Conservation (phyloP, 2,329 filamentous ascomycete genomes). For the Cladosporium sp. region DNA sequence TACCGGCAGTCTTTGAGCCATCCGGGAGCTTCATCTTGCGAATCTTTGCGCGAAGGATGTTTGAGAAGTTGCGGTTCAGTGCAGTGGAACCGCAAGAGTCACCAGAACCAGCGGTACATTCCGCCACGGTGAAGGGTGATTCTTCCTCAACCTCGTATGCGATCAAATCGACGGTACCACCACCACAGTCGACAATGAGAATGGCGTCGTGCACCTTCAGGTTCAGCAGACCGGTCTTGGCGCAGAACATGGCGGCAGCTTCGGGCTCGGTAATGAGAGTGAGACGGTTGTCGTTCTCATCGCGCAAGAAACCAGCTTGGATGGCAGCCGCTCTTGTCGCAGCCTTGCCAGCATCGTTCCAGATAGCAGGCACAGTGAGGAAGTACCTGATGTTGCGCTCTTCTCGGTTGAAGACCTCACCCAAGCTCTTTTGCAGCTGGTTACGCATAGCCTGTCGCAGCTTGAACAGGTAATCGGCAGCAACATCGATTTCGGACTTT, state of each 20-base stretch:
- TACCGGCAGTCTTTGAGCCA: conserved; percentile 93
- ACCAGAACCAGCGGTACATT: conserved; percentile 95
- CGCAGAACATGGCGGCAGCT: conserved; percentile 95
- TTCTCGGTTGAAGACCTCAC: conserved; percentile 96
- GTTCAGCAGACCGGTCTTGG: conserved; percentile 92
- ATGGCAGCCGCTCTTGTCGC: conserved; percentile 94
- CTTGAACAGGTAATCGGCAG: conserved; percentile 99
- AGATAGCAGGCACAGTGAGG: conserved; percentile 97
- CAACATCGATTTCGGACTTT: conserved; percentile 98
- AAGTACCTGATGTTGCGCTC: conserved; percentile 98
- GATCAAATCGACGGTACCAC: conserved; percentile 97
- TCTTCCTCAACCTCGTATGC: conserved; percentile 99
- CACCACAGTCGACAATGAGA: conserved; percentile 95
- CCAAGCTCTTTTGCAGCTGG: conserved; percentile 91
- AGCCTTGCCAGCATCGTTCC: conserved; percentile 98
- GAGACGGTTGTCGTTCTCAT: conserved; percentile 95
- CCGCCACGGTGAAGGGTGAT: conserved; percentile 92
- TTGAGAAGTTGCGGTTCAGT: conserved; percentile 96
- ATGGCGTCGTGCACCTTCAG: conserved; percentile 99
- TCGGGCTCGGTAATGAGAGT: conserved; percentile 96
- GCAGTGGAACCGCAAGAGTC: conserved; percentile 98
- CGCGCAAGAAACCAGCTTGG: conserved; percentile 92
- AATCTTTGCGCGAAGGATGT: conserved; percentile 96
- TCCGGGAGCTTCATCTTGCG: conserved; percentile 99
- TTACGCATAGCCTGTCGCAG: conserved; percentile 95